Percentiles rank a stretch among this genome's conserved stretches.
Conservation (phyloP, 2,329 filamentous ascomycete genomes). For the Exophiala mesophila region DNA sequence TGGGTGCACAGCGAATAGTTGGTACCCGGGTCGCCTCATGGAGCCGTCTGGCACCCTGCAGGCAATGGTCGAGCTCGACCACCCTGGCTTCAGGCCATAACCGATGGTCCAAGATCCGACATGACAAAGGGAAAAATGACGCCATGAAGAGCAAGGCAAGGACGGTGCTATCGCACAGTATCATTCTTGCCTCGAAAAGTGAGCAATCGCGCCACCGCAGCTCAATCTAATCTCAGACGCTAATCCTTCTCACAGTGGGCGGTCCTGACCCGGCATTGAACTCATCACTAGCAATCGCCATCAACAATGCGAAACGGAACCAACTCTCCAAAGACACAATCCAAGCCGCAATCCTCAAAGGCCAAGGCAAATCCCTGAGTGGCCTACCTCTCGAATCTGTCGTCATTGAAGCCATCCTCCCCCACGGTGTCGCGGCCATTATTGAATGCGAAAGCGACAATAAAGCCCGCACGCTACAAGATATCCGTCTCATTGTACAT, state of each 20-base stretch:
- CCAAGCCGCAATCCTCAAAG: conserved; percentile 78
- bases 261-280: conserved; percentile 71
- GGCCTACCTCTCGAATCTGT: conserved; percentile 65
- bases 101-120: conserved; percentile 93
- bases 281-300: conserved; percentile 65
- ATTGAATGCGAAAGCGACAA: conserved; percentile 83
- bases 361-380: conserved; percentile 72
- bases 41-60: conserved; percentile 16
- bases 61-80: conserved; percentile 17
- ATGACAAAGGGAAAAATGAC: conserved; percentile 87
- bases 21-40: conserved; percentile 9
- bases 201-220: conserved; percentile 28
- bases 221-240: background rate
- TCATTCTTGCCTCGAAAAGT: conserved; percentile 72
- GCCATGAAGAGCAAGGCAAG: conserved; percentile 66
- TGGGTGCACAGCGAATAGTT: conserved; percentile 10
- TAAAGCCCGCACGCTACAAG: conserved; percentile 66
- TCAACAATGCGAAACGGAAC: conserved; percentile 75
- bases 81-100: conserved; percentile 63
- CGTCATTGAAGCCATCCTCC: conserved; percentile 42
- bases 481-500: conserved; percentile 68
- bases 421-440: conserved; percentile 45
- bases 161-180: conserved; percentile 62
- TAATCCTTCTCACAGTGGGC: conserved; percentile 52
- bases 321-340: conserved; percentile 80